Base-by-base conservation (phyloP, 768 basidiomycete genomes). In the Crepidotus variabilis region DNA sequence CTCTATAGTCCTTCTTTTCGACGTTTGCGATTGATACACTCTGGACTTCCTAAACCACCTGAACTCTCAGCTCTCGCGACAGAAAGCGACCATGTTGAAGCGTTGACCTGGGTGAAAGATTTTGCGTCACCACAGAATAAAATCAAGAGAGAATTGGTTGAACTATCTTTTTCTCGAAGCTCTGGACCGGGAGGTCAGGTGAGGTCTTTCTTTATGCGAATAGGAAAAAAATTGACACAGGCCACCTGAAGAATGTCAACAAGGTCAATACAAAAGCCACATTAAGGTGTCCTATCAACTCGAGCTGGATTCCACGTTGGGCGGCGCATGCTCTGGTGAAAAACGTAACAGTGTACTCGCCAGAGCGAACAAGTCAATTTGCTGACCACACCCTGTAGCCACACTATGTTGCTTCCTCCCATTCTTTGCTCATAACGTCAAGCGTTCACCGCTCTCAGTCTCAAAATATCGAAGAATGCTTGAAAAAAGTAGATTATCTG, bases 121-220 rank as follows among this genome's bases (percentile, higher is more conserved):
- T 89, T 90, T 67, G 47, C 18, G 6, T 28, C 49, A 2, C 14
- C 36, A 6, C 56, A 61, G 7, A 62, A 64, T 10, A 62, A 67
- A 2, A 78, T 88, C 35, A 83, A 83, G 0, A 82, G 72, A 58
- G 69, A 70, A 33, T 48, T 77, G 18, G 87, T 90, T 0, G 80
- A 87, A 43, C 60, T 92, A 22, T 75, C 81, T 0, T 93, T 90
- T 63, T 82, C 89, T 5, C 76, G 90, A 51, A 92, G 90, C 62
- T 91, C 90, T 2, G 91, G 91, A 21, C 91, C 91, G 6, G 91
- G 91, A 34, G 91, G 91, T 14, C 90, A 92, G 80, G 90, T 89
- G 50, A 10, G 46, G 35, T 52, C 18, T 35, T 45, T 18, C 13
- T 28, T 14, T 49, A 16, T 49, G 47, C 21, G 47, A 18, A 16